phyloP scores from a whole-genome alignment of 495 filamentous ascomycete species.

The Mytilinidion resinicola region DNA sequence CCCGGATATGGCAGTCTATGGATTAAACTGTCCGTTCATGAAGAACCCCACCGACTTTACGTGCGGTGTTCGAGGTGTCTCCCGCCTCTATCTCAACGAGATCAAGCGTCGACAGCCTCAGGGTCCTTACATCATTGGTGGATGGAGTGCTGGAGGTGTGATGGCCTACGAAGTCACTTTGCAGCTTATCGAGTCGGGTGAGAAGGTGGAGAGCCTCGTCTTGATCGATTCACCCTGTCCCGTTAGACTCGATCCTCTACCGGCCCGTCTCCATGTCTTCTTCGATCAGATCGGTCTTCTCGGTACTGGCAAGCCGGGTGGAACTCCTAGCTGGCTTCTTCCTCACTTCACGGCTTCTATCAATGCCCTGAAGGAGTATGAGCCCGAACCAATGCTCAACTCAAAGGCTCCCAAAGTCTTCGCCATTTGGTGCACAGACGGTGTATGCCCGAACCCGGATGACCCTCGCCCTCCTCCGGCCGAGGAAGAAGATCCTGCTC shows the following conservation, averaged over 20 bases:
- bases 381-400: slow-evolving; percentile 47
- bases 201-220: slow-evolving; percentile 66
- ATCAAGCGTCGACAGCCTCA: slow-evolving; percentile 68
- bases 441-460: slow-evolving; percentile 63
- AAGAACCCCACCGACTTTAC: slow-evolving; percentile 51
- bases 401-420: slow-evolving; percentile 56
- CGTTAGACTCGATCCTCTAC: slow-evolving; percentile 69
- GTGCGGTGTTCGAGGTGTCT: slow-evolving; percentile 51
- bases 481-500: slow-evolving; percentile 55
- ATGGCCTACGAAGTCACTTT: slow-evolving; percentile 78
- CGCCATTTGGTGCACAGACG: slow-evolving; percentile 74
- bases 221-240: slow-evolving; percentile 81
- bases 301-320: slow-evolving; percentile 54
- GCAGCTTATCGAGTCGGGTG: slow-evolving; percentile 60
- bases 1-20: slow-evolving; percentile 52
- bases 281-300: slow-evolving; percentile 76
- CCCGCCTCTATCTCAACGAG: slow-evolving; percentile 54
- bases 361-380: slow-evolving; percentile 66
- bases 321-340: slow-evolving; percentile 72
- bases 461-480: slow-evolving; percentile 52
- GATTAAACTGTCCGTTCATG: slow-evolving; percentile 63
- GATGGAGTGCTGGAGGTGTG: slow-evolving; percentile 84
- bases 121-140: slow-evolving; percentile 63
- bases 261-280: slow-evolving; percentile 67
- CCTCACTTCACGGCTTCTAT: slow-evolving; percentile 79